A percentile compares a stretch with the other conserved stretches of the same genome.
Evolutionary conservation across 2,329 filamentous ascomycete species (phyloP).

Genomic region (Diaporthe vaccinii): DNA sequence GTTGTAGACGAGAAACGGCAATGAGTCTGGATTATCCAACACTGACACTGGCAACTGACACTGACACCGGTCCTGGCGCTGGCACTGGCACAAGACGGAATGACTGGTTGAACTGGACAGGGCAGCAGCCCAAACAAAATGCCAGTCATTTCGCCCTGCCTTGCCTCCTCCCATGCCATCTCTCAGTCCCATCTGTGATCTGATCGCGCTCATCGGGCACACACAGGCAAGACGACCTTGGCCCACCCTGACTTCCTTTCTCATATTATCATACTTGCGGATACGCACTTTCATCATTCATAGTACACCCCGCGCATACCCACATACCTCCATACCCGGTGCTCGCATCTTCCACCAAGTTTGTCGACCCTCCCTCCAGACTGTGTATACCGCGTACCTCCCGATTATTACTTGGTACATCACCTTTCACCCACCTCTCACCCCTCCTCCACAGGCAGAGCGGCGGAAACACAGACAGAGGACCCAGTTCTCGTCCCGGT

Average conservation of each 20-base stretch:
- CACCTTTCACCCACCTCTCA: not conserved
- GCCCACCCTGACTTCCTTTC: slow-evolving; percentile 22
- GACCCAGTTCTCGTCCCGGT: slow-evolving; percentile 23
- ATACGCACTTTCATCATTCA: slow-evolving; percentile 6
- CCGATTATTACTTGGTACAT: not conserved
- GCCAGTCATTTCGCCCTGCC: slow-evolving; percentile 23
- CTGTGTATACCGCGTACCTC: not conserved
- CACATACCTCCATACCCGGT: not conserved
- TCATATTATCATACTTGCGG: slow-evolving; percentile 3
- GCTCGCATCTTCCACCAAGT: slow-evolving; percentile 7
- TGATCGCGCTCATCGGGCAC: slow-evolving; percentile 28
- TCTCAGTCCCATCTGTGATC: slow-evolving; percentile 27
- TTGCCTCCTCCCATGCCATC: not conserved
- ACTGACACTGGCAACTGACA: not conserved
- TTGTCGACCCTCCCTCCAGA: not conserved
- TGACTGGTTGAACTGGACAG: not conserved
- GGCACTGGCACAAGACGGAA: not conserved
- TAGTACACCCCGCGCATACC: not conserved
- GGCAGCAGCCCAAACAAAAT: slow-evolving; percentile 18
- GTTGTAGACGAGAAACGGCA: slow-evolving; percentile 9
- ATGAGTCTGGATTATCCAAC: slow-evolving; percentile 17
- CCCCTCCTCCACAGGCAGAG: not conserved
- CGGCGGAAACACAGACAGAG: not conserved
- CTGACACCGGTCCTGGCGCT: not conserved
- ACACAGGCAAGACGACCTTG: slow-evolving; percentile 12